These are phyloP conservation scores for Globisporangium barbulae DNA, from an alignment of 352 stramenopile species.

Conservation along the genomic window DNA sequence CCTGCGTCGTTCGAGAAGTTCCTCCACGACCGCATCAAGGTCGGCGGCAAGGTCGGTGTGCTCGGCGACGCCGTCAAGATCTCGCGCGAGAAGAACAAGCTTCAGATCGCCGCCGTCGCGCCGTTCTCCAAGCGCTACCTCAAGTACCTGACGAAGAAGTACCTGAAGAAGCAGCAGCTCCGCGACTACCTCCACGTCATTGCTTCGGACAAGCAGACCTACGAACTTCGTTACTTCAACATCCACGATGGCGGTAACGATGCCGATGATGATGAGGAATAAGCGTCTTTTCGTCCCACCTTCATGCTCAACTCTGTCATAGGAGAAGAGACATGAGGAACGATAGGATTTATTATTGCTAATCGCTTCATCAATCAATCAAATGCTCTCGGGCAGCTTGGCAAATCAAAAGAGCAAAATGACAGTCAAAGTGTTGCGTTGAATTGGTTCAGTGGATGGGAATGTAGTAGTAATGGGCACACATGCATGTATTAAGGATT, in stretches of 20 bases:
- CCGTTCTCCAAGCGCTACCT: constrained; percentile 98
- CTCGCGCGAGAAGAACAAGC: constrained; percentile 95
- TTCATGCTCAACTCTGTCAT: neutral
- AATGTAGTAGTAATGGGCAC: neutral
- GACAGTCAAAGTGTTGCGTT: neutral
- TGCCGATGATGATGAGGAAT: constrained; percentile 87
- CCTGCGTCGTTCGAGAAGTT: constrained; percentile 99
- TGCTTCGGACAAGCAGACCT: constrained; percentile 97
- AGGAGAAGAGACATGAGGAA: neutral
- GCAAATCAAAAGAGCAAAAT: constrained; percentile 1
- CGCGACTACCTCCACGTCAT: constrained; percentile 99
- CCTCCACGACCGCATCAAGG: constrained; percentile 99
- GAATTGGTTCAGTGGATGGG: neutral
- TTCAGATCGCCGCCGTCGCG: constrained; percentile 93
- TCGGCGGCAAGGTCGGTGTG: constrained; percentile 97
- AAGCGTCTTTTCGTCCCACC: constrained; percentile 27
- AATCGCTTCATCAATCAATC: constrained; percentile 12
- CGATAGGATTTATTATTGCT: constrained; percentile 7
- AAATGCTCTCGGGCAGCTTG: constrained; percentile 8
- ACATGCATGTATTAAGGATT: constrained; percentile 5
- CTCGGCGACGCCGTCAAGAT: constrained; percentile 95
- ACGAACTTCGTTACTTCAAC: constrained; percentile 99
- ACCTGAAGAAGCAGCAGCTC: constrained; percentile 99
- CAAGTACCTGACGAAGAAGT: constrained; percentile 99
- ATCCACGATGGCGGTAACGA: constrained; percentile 94